Conservation (phyloP, 1,139 yeast species). For the Hansenula lynferdii region DNA sequence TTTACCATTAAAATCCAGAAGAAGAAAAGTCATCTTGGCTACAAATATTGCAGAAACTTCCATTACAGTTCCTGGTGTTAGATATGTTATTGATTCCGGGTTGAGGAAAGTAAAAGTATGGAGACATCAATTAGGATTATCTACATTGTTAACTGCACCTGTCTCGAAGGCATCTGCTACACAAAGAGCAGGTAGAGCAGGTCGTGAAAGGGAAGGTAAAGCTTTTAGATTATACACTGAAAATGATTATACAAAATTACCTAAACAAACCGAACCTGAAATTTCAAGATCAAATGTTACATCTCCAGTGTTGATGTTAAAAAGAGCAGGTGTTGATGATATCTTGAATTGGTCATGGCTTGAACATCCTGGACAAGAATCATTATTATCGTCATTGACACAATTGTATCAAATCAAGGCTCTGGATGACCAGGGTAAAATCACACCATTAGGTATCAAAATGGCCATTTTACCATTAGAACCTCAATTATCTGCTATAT, state of each 20-base stretch:
- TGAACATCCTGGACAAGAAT: slow-evolving; percentile 79
- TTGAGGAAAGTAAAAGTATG: slow-evolving; percentile 89
- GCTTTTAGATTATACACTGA: slow-evolving; percentile 84
- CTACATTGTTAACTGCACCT: slow-evolving; percentile 86
- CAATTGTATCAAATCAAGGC: slow-evolving; percentile 80
- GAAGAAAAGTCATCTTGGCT: slow-evolving; percentile 81
- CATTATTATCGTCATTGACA: slow-evolving; percentile 71
- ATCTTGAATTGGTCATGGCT: slow-evolving; percentile 88
- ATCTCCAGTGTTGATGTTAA: slow-evolving; percentile 77
- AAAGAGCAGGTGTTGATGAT: slow-evolving; percentile 79
- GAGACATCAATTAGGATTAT: slow-evolving; percentile 88
- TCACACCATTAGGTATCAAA: slow-evolving; percentile 71
- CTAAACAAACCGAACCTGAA: slow-evolving; percentile 87
- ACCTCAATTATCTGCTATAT: slow-evolving; percentile 88
- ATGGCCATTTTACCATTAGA: slow-evolving; percentile 89
- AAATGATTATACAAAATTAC: slow-evolving; percentile 53
- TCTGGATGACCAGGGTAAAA: slow-evolving; percentile 65
- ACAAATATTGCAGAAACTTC: slow-evolving; percentile 98
- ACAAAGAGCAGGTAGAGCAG: slow-evolving; percentile 98
- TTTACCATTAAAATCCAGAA: slow-evolving; percentile 48
- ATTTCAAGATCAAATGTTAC: slow-evolving; percentile 83
- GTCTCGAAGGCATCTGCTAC: slow-evolving; percentile 92
- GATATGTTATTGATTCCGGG: slow-evolving; percentile 91
- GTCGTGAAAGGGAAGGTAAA: slow-evolving; percentile 92
- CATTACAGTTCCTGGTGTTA: slow-evolving; percentile 92